Base-by-base conservation (phyloP, 2,329 filamentous ascomycete genomes). In the Penicillium sp. region DNA sequence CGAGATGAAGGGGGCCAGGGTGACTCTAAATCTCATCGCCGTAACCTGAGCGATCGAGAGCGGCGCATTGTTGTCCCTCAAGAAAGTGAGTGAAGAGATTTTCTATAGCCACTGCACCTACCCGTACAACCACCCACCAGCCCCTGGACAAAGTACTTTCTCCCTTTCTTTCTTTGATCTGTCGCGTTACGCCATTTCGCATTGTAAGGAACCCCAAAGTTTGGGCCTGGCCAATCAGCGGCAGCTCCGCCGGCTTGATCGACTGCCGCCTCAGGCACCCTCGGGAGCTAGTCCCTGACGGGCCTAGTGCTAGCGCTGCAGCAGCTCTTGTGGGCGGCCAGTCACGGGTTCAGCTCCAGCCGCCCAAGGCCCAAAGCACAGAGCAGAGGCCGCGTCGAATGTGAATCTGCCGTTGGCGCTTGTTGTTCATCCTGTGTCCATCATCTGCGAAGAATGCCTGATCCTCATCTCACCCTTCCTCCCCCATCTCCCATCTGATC, bases 281-380 rank as follows among this genome's bases (percentile, higher is more conserved):
- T 71, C 73, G 74, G 75, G 72, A 76, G 62, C 76, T 79, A 78
- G 69, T 59, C 71, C 49, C 3, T 41, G 69, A 69, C 2, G 26
- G 62, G 65, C 3, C 58, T 75, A 71, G 68, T 44, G 35, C 15
- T 78, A 78, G 76, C 60, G 60, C 46, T 31, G 61, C 61, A 64
- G 58, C 64, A 70, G 69, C 68, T 73, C 59, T 56, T 51, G 58
- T 56, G 63, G 64, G 56, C 67, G 71, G 69, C 71, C 70, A 71
- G 73, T 75, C 73, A 75, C 73, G 74, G 50, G 73, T 72, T 74
- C 70, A 60, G 63, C 64, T 64, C 63, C 65, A 63, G 68, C 65
- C 62, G 63, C 66, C 50, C 50, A 53, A 41, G 38, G 30, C 46
- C 26, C 35, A 13, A 41, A 41, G 35, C 15, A 66, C 58, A 62